Base-by-base conservation (phyloP, 176 grass and related monocot species). In the Alloteropsis semialata region DNA sequence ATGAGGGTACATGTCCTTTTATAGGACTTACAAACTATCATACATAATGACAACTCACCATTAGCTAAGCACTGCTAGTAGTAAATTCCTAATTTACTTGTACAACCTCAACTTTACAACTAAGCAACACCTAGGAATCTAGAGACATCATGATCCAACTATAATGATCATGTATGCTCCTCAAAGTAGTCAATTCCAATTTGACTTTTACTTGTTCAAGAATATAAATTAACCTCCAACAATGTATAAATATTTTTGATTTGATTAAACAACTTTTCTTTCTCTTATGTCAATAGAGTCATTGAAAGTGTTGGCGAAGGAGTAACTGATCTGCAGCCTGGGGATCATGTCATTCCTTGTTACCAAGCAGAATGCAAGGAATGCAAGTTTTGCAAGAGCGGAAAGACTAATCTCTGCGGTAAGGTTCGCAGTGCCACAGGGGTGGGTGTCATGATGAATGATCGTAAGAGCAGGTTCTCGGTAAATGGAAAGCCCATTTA, bases 261-360 rank as follows among this genome's bases (percentile, higher is more conserved):
- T 28, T 64, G 9, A 78, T 46, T 46, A 15, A 24, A 30, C 10
- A 55, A 27, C 10, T 53, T 76, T 86, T 54, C 37, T 65, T 49
- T 5, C 19, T 0, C 33, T 8, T 72, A 38, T 56, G 6, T 28
- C 18, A 55, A 53, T 51, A 99, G 96, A 59, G 76, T 99, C 85
- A 91, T 99, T 46, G 96, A 99, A 73, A 99, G 96, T 74, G 89
- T 99, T 5, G 96, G 96, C 12, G 96, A 99, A 91, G 96, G 96
- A 13, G 96, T 99, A 53, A 99, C 93, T 30, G 92, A 91, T 19
- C 87, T 99, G 76, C 91, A 92, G 78, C 82, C 96, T 70, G 96
- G 96, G 28, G 96, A 99, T 73, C 96, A 99, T 90, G 93, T 99
- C 49, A 99, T 99, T 36, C 96, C 96, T 63, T 99, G 96, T 50